Evolutionary conservation across 257 asterid species (phyloP).

Genomic region (Salvia miltiorrhiza): DNA sequence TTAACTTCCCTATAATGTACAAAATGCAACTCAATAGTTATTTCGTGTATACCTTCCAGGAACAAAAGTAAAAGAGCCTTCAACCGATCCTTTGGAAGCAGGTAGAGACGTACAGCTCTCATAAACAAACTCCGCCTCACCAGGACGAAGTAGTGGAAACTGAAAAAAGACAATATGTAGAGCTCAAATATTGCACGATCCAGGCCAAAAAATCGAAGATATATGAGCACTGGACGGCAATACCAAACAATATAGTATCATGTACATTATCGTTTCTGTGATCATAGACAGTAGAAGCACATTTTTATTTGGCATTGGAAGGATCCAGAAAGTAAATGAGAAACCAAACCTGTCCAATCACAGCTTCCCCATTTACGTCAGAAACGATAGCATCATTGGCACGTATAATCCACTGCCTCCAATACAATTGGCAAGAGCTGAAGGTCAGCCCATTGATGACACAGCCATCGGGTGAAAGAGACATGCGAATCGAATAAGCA

Average conservation of each 20-base stretch:
- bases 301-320: neutral
- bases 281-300: neutral
- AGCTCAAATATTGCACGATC: conserved; percentile 15
- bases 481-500: conserved; percentile 80
- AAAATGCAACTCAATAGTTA: neutral
- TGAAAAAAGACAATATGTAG: conserved; percentile 37
- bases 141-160: conserved; percentile 77
- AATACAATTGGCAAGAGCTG: conserved; percentile 73
- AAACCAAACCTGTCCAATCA: conserved; percentile 74
- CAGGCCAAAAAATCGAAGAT: neutral
- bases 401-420: conserved; percentile 84
- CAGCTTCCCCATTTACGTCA: conserved; percentile 72
- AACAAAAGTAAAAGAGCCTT: conserved; percentile 81
- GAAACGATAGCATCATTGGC: conserved; percentile 49
- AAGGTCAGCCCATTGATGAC: conserved; percentile 50
- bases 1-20: too few relatives aligned
- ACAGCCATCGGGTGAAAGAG: conserved; percentile 80
- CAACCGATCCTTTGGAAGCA: conserved; percentile 60
- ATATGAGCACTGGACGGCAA: neutral
- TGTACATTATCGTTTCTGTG: neutral
- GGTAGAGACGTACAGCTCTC: conserved; percentile 62
- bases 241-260: conserved; percentile 7
- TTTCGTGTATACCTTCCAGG: conserved; percentile 74
- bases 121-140: conserved; percentile 74
- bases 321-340: neutral